Base-by-base conservation (phyloP, 2,329 filamentous ascomycete genomes). In the Sporothrix phasma region DNA sequence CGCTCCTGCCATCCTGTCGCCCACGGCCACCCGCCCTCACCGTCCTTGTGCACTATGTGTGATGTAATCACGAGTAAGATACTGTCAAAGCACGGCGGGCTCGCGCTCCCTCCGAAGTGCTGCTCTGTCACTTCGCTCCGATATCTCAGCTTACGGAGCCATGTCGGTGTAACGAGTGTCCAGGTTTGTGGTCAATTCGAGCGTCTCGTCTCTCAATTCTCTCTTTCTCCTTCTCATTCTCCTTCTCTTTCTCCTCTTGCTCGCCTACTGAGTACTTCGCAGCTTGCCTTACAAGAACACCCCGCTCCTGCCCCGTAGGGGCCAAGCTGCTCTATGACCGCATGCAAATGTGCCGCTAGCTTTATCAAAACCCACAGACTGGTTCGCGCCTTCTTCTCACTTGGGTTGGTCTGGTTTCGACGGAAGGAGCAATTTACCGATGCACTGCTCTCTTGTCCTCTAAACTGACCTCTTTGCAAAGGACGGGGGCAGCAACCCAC, bases 241-340 rank as follows among this genome's bases (percentile, higher is more conserved):
- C 29, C 19, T 24, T 24, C 34, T 19, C 53, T 29, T 51, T 8
- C 19, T 8, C 31, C 51, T 37, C 22, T 29, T n/a, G 5, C 49
- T 47, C 4, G 1, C 29, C 13, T 24, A 11, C n/a, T n/a, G n/a
- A n/a, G n/a, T 22, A 8, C 26, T 31, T 15, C 47, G 5, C 45
- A 5, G 19, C 51, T 34, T 56, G 31, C 41, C 54, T 65, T 26
- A 37, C 34, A 37, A 13, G 29, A 49, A 24, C 39, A 24, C 64
- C 64, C 60, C 45, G 43, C 53, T 45, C 47, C 62, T 63, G 61
- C 58, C 65, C 63, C 60, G 58, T 59, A 61, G 45, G n/a, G n/a
- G 54, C 24, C 59, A 59, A 47, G 53, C 63, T 64, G 61, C 64
- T 65, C 65, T 59, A 64, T n/a, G n/a, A n/a, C n/a, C n/a, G 31